Percentiles rank a stretch among this genome's conserved stretches.
These are phyloP conservation scores for Torulaspora microellipsoides DNA, from an alignment of 805 yeast species.

Conservation along the genomic window DNA sequence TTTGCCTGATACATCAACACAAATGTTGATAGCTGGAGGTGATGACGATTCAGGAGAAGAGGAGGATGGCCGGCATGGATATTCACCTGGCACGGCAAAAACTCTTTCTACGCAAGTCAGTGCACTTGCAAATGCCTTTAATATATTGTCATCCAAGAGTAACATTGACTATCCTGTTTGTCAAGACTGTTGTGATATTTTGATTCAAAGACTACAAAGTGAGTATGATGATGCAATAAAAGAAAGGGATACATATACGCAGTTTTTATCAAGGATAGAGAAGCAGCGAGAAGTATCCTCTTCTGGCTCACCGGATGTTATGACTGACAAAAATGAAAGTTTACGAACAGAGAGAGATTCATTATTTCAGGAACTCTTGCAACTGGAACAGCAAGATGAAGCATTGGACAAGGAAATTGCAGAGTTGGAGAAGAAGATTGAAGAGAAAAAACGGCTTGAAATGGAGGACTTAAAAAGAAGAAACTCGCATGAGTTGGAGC, in stretches of 20 bases:
- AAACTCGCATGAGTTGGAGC: conserved; percentile 54
- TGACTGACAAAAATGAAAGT: conserved; percentile 18
- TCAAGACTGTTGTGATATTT: conserved; percentile 68
- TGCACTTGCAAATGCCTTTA: conserved; percentile 61
- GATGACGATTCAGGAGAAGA: conserved; percentile 22
- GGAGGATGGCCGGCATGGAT: conserved; percentile 6
- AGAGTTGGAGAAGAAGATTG: conserved; percentile 47
- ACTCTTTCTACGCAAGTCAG: conserved; percentile 47
- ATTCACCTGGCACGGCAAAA: conserved; percentile 17
- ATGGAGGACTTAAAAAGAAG: conserved; percentile 41
- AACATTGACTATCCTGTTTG: conserved; percentile 87
- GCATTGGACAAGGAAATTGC: conserved; percentile 41
- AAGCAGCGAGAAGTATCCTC: conserved; percentile 44
- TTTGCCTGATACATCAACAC: conserved; percentile 10
- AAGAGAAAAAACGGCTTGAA: conserved; percentile 45
- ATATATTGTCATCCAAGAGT: conserved; percentile 63
- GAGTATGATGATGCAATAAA: conserved; percentile 68
- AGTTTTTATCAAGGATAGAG: conserved; percentile 65
- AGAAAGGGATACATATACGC: conserved; percentile 75
- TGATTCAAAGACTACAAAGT: conserved; percentile 59
- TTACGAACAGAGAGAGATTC: conserved; percentile 24
- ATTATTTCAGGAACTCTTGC: conserved; percentile 19
- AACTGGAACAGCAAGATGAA: conserved; percentile 38
- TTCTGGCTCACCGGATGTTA: conserved; percentile 15
- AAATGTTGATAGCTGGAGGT: conserved; percentile 5